These are phyloP conservation scores for Pichia cephalocereana DNA, from an alignment of 805 yeast genomes.

Conservation along the genomic window DNA sequence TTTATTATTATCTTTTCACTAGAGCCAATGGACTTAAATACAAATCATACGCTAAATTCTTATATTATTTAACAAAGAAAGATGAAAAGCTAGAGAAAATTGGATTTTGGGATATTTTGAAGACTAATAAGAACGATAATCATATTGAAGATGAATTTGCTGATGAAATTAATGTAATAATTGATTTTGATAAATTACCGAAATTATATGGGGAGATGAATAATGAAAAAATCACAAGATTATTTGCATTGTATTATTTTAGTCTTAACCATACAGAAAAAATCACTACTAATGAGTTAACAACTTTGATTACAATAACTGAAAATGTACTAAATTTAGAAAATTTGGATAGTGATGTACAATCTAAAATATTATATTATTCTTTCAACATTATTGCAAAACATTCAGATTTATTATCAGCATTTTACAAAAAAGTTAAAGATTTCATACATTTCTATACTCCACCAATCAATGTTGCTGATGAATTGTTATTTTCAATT, in stretches of 20 bases:
- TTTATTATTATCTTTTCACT: conserved; percentile 2
- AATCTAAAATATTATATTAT: conserved; percentile 6
- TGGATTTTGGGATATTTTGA: conserved; percentile 9
- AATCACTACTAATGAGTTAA: conserved; percentile 2
- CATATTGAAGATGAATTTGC: too few relatives aligned
- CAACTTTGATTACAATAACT: conserved; percentile 2
- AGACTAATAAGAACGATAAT: background rate
- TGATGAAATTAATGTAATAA: background rate
- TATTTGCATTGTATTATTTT: conserved; percentile 3
- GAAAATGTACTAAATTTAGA: conserved; percentile 4
- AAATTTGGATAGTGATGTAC: background rate
- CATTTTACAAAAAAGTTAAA: conserved; percentile 8
- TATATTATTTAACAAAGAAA: conserved; percentile 1
- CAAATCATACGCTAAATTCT: background rate
- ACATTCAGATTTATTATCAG: conserved; percentile 8
- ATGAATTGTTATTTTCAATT: conserved; percentile 4
- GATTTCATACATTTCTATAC: conserved; percentile 5
- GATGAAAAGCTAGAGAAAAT: background rate
- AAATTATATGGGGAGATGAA: background rate
- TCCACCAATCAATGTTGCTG: conserved; percentile 1
- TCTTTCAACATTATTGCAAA: conserved; percentile 4
- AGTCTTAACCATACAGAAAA: background rate
- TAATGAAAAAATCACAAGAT: conserved; percentile 2
- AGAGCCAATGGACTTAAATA: background rate
- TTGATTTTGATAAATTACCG: background rate